A percentile compares a stretch with the other conserved stretches of the same genome.
These are phyloP conservation scores for Orbilia brochopaga DNA, from an alignment of 2,329 filamentous ascomycete species.

Conservation along the genomic window DNA sequence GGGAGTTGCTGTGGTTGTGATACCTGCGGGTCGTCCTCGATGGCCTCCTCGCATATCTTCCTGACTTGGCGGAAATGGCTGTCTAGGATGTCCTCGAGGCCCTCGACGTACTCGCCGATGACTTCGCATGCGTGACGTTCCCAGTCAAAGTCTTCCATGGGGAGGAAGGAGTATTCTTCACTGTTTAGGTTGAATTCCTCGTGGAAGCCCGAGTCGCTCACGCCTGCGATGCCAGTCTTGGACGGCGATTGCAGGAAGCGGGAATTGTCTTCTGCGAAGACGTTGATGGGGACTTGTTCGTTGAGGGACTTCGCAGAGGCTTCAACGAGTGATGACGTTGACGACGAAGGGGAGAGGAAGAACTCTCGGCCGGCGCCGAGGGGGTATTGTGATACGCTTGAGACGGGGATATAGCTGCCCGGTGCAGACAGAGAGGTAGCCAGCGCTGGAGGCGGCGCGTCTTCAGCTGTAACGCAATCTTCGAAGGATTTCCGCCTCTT, in stretches of 20 bases:
- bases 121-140: constrained; percentile 53
- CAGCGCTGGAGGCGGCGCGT: constrained; percentile 51
- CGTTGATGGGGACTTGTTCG: constrained; percentile 52
- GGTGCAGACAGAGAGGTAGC: constrained; percentile 44
- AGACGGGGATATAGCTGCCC: constrained; percentile 47
- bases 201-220: constrained; percentile 48
- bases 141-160: constrained; percentile 55
- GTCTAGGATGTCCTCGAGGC: constrained; percentile 52
- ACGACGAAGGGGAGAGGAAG: constrained; percentile 54
- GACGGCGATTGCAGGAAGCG: constrained; percentile 51
- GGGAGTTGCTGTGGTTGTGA: constrained; percentile 1
- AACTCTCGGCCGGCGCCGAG: constrained; percentile 49
- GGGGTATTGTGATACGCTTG: constrained; percentile 48
- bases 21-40: constrained; percentile 41
- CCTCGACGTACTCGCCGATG: constrained; percentile 53
- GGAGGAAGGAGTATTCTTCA: constrained; percentile 53
- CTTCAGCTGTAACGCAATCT: constrained; percentile 53
- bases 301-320: constrained; percentile 50
- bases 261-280: constrained; percentile 52
- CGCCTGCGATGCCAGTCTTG: constrained; percentile 41
- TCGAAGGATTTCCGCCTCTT: constrained; percentile 54
- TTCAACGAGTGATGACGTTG: constrained; percentile 54
- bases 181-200: constrained; percentile 54
- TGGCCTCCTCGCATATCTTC: constrained; percentile 50
- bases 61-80: constrained; percentile 52